Base-by-base conservation (phyloP, 2,329 filamentous ascomycete species). In the Pyrenophora seminiperda region DNA sequence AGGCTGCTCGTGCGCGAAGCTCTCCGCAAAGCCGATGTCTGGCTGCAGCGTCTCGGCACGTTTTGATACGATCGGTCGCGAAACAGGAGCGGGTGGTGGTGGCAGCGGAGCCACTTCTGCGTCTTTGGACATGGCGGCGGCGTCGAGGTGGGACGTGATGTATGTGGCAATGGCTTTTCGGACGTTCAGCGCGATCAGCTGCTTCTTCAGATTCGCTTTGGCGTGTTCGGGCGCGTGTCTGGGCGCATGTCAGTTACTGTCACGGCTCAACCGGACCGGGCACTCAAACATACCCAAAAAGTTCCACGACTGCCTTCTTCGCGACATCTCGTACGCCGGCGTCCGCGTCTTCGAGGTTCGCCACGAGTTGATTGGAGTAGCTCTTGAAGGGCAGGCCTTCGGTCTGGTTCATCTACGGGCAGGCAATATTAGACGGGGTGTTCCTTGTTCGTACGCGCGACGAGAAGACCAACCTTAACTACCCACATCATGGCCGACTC, bases 341-440 rank as follows among this genome's bases (percentile, higher is more conserved):
- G 71, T 96, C 93, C 7, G 91, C 89, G 72, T 97, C 92, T 74
- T 97, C 93, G 33, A 97, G 81, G 59, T 94, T 83, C 46, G 90
- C 87, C 76, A 97, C 93, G 32, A 97, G 80, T 9, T 83, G 81
- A 2, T 90, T 88, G 1, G 96, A 91, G 70, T 95, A 96, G 65
- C 78, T 79, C 55, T 90, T 88, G 75, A 97, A 97, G 30, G 87
- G 86, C 58, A 97, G 78, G 31, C 84, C 85, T 50, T 91, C 83
- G 45, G 90, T 87, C 67, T 87, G 83, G 71, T 94, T 89, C 87
- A 93, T 95, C 83, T 91, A 67, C 30, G 3, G 9, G 49, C 53
- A 54, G 54, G 33, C 42, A 27, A 9, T 30, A 50, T 61, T 60
- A 61, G 50, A 52, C 44, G 10, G 30, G 30, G 15, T 32, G 9